Evolutionary conservation across 768 basidiomycete genomes (phyloP).

Genomic region (Boletus reticuloceps): DNA sequence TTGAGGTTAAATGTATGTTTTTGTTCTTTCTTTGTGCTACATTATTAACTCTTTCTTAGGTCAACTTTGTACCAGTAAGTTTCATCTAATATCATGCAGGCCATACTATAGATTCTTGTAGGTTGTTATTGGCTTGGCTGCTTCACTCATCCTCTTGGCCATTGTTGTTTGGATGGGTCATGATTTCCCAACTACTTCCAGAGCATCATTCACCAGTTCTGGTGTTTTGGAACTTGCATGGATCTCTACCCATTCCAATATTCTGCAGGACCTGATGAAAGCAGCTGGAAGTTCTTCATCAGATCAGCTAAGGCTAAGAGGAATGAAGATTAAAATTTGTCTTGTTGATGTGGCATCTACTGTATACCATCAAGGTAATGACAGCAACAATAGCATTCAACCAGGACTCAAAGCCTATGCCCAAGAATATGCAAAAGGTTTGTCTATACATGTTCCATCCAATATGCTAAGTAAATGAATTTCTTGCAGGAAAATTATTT

Average conservation of each 20-base stretch:
- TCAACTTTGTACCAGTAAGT: background rate
- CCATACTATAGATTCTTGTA: background rate
- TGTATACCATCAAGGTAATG: background rate
- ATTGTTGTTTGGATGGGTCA: background rate
- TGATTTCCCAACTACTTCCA: background rate
- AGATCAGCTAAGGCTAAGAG: background rate
- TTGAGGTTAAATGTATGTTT: slow-evolving; percentile 4
- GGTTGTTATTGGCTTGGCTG: background rate
- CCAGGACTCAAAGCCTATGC: too few relatives aligned
- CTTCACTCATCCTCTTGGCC: background rate
- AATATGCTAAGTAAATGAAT: background rate
- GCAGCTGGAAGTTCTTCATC: background rate
- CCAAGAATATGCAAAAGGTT: background rate
- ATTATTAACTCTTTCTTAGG: background rate
- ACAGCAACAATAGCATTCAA: background rate
- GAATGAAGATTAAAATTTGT: background rate
- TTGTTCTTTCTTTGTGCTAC: background rate
- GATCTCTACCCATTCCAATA: background rate
- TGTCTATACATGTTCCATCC: background rate
- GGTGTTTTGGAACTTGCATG: background rate
- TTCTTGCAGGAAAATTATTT: background rate
- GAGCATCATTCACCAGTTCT: background rate
- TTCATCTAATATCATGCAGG: background rate
- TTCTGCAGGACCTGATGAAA: background rate
- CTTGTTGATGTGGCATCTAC: background rate